Evolutionary conservation across 2,329 filamentous ascomycete genomes (phyloP).

Genomic region (Emergomyces pasteurianus): DNA sequence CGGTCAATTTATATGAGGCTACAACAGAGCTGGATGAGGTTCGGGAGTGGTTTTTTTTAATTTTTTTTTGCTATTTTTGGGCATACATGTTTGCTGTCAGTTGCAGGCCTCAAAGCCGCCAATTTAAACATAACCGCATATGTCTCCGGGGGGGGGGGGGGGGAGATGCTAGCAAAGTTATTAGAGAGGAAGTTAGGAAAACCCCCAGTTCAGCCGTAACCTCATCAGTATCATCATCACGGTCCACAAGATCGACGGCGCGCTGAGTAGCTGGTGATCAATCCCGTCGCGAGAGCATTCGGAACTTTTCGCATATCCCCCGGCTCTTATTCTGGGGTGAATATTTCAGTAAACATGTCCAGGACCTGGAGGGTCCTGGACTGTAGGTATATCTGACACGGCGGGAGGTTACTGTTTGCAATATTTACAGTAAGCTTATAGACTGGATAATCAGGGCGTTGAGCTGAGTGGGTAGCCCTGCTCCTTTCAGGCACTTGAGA

Average conservation of each 20-base stretch:
- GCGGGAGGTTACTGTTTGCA: not conserved
- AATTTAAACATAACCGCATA: conserved; percentile 7
- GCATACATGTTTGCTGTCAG: conserved; percentile 6
- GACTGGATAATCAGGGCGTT: not conserved
- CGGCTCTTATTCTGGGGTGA: not conserved
- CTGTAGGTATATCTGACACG: too few species aligned
- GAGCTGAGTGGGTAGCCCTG: not conserved
- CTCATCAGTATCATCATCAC: not conserved
- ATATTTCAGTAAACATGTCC: not conserved
- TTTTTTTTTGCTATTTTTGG: conserved; percentile 1
- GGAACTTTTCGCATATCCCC: not conserved
- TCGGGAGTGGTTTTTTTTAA: conserved; percentile 1
- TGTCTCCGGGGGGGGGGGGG: too few species aligned
- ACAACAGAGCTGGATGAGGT: conserved; percentile 3
- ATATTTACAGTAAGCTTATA: conserved; percentile 2
- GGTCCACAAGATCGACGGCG: not conserved
- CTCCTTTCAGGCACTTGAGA: not conserved
- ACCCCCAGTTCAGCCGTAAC: conserved; percentile 1
- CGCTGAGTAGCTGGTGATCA: not conserved
- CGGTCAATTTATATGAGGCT: conserved; percentile 2
- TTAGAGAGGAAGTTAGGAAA: not conserved
- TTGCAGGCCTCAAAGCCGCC: conserved; percentile 8
- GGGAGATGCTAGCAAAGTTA: conserved; percentile 1
- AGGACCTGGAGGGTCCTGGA: not conserved
- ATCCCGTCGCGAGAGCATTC: conserved; percentile 4